phyloP scores from a whole-genome alignment of 805 yeast genomes.

The Grigorovia jiainica region DNA sequence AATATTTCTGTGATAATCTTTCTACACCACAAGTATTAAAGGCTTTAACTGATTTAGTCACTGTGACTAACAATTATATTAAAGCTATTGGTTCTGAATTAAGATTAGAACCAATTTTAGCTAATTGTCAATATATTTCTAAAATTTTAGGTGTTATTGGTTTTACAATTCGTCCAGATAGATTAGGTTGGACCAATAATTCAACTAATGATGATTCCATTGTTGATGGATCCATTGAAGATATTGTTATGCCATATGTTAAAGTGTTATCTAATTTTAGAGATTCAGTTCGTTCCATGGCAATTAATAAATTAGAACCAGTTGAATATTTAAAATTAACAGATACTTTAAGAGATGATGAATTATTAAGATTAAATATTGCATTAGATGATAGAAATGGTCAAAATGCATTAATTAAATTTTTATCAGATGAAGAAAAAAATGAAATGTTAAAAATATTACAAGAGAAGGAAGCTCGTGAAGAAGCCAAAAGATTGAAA shows the following conservation, averaged over 20 bases:
- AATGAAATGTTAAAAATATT: constrained; percentile 49
- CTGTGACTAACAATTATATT: constrained; percentile 64
- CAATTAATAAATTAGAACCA: constrained; percentile 50
- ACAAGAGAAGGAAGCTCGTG: constrained; percentile 46
- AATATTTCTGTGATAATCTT: constrained; percentile 81
- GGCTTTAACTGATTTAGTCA: constrained; percentile 55
- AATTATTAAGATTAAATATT: constrained; percentile 65
- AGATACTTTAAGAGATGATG: constrained; percentile 65
- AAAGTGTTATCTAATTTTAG: constrained; percentile 71
- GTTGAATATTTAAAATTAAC: constrained; percentile 53
- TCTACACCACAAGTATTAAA: constrained; percentile 70
- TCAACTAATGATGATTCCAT: constrained; percentile 20
- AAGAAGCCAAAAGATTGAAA: constrained; percentile 27
- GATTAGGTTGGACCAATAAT: constrained; percentile 69
- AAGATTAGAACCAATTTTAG: constrained; percentile 56
- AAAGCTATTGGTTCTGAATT: constrained; percentile 41
- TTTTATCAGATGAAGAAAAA: constrained; percentile 61
- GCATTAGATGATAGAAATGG: constrained; percentile 84
- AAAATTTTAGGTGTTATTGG: constrained; percentile 67
- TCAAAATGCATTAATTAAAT: constrained; percentile 73
- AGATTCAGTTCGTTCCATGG: constrained; percentile 66
- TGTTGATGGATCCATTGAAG: constrained; percentile 40
- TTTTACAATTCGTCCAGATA: constrained; percentile 57
- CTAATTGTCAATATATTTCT: constrained; percentile 60
- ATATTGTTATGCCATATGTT: constrained; percentile 67